Conservation (phyloP, 208 protist species). For the Crithidia brevicula region DNA sequence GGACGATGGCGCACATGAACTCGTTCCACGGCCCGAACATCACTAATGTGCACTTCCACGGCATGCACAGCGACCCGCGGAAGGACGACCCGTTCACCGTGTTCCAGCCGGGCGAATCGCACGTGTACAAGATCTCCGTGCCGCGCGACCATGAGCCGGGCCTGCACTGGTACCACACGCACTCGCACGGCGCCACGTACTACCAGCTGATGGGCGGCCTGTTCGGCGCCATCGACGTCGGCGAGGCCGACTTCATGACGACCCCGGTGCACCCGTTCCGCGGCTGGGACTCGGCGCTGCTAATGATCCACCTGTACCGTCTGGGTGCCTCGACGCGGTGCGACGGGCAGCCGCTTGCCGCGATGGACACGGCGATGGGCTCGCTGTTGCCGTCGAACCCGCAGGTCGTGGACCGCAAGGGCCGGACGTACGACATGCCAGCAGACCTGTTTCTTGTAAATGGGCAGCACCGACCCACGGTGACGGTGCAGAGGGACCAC, state of each 20-base stretch:
- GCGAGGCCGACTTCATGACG: slow-evolving; percentile 47
- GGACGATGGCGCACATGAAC: slow-evolving; percentile 41
- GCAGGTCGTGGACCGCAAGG: slow-evolving; percentile 44
- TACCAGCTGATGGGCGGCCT: slow-evolving; percentile 81
- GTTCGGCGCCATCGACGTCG: slow-evolving; percentile 81
- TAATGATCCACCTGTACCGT: slow-evolving; percentile 84
- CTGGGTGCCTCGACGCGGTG: slow-evolving; percentile 49
- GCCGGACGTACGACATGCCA: slow-evolving; percentile 41
- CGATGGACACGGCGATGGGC: slow-evolving; percentile 51
- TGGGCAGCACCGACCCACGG: slow-evolving; percentile 74
- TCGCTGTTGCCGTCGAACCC: slow-evolving; percentile 58
- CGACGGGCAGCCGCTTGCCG: slow-evolving; percentile 59
- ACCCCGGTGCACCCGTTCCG: slow-evolving; percentile 48
- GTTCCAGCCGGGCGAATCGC: slow-evolving; percentile 38
- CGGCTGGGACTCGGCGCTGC: slow-evolving; percentile 38
- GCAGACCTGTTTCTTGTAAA: slow-evolving; percentile 86
- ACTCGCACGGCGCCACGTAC: slow-evolving; percentile 78
- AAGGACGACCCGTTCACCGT: slow-evolving; percentile 77
- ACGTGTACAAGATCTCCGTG: slow-evolving; percentile 75
- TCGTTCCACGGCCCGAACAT: slow-evolving; percentile 72
- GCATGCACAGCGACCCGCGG: slow-evolving; percentile 72
- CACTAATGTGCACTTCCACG: slow-evolving; percentile 89
- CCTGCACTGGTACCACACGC: slow-evolving; percentile 88
- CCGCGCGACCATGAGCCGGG: slow-evolving; percentile 75
- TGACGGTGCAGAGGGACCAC: slow-evolving; percentile 40